Evolutionary conservation across 768 basidiomycete species (phyloP).

Genomic region (Serendipita sp.): DNA sequence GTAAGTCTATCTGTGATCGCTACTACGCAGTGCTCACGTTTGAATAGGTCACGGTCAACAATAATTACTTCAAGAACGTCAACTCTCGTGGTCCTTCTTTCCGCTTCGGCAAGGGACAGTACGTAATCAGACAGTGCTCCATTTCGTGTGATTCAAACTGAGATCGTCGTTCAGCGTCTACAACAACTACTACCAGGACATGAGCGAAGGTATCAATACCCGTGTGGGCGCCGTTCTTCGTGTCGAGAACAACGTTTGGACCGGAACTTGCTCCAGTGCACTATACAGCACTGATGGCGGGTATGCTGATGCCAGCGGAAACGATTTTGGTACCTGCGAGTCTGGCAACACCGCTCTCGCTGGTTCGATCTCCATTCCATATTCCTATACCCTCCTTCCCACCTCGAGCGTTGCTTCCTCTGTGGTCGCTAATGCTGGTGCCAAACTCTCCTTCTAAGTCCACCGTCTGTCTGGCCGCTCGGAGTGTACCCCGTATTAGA

Average conservation of each 20-base stretch:
- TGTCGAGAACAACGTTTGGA: constrained; percentile 14
- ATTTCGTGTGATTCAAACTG: neutral
- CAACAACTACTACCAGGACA: constrained; percentile 7
- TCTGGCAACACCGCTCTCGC: constrained; percentile 20
- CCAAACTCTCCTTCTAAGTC: constrained; percentile 6
- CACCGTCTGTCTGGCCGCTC: too few species aligned
- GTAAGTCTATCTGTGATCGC: neutral
- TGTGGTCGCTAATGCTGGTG: constrained; percentile 19
- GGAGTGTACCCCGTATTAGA: too few species aligned
- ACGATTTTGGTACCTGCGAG: constrained; percentile 10
- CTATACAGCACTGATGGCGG: constrained; percentile 10
- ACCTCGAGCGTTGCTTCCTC: constrained; percentile 18
- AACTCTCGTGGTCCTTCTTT: constrained; percentile 29
- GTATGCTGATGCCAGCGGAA: constrained; percentile 10
- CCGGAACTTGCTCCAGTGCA: neutral
- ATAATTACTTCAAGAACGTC: constrained; percentile 22
- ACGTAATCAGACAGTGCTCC: neutral
- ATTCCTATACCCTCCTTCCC: constrained; percentile 22
- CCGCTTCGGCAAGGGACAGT: constrained; percentile 11
- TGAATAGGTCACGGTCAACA: constrained; percentile 25
- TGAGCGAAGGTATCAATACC: constrained; percentile 13
- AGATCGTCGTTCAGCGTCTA: neutral
- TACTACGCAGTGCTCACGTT: constrained; percentile 23
- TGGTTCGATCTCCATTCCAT: constrained; percentile 25
- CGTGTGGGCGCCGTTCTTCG: constrained; percentile 19